These are phyloP conservation scores for Cladophialophora bantiana DNA, from an alignment of 2,329 filamentous ascomycete species.

Conservation along the genomic window DNA sequence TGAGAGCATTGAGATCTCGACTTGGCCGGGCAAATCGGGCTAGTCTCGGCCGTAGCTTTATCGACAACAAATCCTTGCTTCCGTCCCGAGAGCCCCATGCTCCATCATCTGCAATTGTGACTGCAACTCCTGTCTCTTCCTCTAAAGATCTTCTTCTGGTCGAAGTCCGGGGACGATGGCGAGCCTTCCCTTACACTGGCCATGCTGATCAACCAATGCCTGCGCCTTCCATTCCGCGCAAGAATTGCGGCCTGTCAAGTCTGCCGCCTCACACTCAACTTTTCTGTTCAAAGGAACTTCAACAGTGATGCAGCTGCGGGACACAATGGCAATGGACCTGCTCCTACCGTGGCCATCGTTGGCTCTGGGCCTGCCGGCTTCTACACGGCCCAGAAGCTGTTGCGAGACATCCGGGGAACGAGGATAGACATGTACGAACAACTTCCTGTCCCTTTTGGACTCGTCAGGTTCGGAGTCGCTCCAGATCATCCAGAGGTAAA, in stretches of 20 bases:
- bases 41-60: background rate
- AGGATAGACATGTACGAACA: conserved; percentile 96
- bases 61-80: conserved; percentile 7
- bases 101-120: background rate
- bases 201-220: conserved; percentile 31
- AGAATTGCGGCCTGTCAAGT: conserved; percentile 10
- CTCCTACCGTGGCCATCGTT: conserved; percentile 82
- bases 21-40: background rate
- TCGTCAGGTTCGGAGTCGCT: conserved; percentile 94
- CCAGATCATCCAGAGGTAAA: conserved; percentile 99
- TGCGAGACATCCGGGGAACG: conserved; percentile 74
- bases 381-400: conserved; percentile 86
- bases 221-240: conserved; percentile 21
- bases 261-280: background rate
- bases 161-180: conserved; percentile 25
- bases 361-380: conserved; percentile 96
- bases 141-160: background rate
- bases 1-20: too few relatives aligned
- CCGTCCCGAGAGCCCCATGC: background rate
- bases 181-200: conserved; percentile 7
- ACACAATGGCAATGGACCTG: conserved; percentile 48
- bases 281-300: background rate
- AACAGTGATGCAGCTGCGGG: conserved; percentile 24
- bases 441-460: conserved; percentile 87
- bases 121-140: background rate